Evolutionary conservation across 768 basidiomycete species (phyloP).

Genomic region (Zangia roseola): DNA sequence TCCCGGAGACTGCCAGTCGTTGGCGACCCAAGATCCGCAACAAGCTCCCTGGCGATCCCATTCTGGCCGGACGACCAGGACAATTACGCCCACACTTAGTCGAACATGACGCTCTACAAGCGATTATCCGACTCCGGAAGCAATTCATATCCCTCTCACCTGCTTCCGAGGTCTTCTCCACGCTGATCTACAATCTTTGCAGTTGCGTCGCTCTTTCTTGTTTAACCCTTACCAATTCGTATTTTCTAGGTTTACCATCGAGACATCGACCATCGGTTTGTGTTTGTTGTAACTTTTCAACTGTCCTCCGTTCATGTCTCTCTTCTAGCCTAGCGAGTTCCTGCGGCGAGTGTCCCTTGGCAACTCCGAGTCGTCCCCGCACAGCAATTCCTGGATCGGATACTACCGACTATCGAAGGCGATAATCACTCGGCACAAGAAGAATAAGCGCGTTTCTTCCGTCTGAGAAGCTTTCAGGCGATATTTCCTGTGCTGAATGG

Average conservation of each 20-base stretch:
- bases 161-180: constrained; percentile 96
- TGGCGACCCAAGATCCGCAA: constrained; percentile 96
- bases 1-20: constrained; percentile 82
- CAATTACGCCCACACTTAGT: constrained; percentile 98
- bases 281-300: constrained; percentile 3
- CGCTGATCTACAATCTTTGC: constrained; percentile 95
- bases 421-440: constrained; percentile 99
- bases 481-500: constrained; percentile 92
- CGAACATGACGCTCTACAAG: constrained; percentile 91
- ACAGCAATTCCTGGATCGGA: constrained; percentile 98
- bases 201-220: constrained; percentile 91
- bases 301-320: not conserved
- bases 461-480: constrained; percentile 94
- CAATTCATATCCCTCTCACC: constrained; percentile 95
- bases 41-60: constrained; percentile 97
- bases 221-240: constrained; percentile 99
- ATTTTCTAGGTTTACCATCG: constrained; percentile 94
- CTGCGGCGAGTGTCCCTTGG: constrained; percentile 99
- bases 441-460: constrained; percentile 95
- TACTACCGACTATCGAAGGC: constrained; percentile 98
- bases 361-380: constrained; percentile 94
- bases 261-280: constrained; percentile 87
- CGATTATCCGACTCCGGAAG: constrained; percentile 86
- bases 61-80: constrained; percentile 99
- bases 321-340: constrained; percentile 81